These are phyloP conservation scores for Podospora pseudocomata DNA, from an alignment of 495 filamentous ascomycete genomes.

Conservation along the genomic window DNA sequence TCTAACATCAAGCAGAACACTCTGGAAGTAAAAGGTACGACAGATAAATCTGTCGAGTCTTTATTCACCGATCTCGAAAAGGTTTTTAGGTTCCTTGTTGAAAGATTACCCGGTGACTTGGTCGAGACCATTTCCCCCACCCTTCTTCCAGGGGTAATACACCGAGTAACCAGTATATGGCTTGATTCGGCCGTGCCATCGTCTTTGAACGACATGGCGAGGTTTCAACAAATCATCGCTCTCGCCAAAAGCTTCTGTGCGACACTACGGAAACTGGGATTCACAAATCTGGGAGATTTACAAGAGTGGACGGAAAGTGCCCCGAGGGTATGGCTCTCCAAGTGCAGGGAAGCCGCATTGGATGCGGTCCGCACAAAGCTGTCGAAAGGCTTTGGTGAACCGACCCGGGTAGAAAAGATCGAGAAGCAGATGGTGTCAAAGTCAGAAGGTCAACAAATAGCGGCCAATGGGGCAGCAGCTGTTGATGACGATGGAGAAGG, in stretches of 20 bases:
- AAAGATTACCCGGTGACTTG: conserved; percentile 61
- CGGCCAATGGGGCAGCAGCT: conserved; percentile 47
- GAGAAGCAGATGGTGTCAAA: conserved; percentile 76
- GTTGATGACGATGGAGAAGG: conserved; percentile 54
- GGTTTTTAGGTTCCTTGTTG: conserved; percentile 62
- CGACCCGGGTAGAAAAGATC: conserved; percentile 69
- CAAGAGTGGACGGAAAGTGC: conserved; percentile 76
- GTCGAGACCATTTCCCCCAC: conserved; percentile 57
- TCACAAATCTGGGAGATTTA: conserved; percentile 66
- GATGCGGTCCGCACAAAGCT: conserved; percentile 68
- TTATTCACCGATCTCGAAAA: conserved; percentile 58
- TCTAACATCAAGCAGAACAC: conserved; percentile 34
- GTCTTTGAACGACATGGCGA: conserved; percentile 61
- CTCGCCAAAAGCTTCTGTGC: conserved; percentile 60
- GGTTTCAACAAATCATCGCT: conserved; percentile 63
- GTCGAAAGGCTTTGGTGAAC: conserved; percentile 56
- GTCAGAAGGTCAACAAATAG: conserved; percentile 59
- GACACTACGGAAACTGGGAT: conserved; percentile 57
- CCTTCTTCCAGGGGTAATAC: conserved; percentile 63
- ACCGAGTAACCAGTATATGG: conserved; percentile 66
- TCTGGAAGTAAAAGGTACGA: conserved; percentile 31
- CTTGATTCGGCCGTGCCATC: conserved; percentile 72
- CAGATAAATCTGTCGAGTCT: conserved; percentile 40
- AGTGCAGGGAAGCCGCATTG: conserved; percentile 71
- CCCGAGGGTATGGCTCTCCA: conserved; percentile 80